Evolutionary conservation across 192 early-diverging fungal genomes (phyloP).

Genomic region (Neocallimastix lanati): DNA sequence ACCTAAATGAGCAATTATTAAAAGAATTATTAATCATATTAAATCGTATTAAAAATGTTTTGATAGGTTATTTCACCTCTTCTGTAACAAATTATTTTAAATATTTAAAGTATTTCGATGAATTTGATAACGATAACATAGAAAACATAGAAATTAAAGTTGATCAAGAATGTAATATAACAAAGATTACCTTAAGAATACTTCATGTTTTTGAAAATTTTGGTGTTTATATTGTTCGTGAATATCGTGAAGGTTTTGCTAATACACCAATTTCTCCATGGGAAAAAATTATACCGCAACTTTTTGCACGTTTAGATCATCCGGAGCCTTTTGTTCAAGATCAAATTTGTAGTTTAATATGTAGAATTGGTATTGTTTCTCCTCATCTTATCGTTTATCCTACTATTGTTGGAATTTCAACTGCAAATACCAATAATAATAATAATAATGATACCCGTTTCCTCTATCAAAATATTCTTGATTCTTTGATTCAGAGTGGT

Average conservation of each 20-base stretch:
- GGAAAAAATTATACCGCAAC: conserved; percentile 52
- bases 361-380: conserved; percentile 29
- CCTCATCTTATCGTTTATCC: conserved; percentile 54
- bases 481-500: conserved; percentile 6
- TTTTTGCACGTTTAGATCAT: conserved; percentile 53
- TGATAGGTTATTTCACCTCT: neutral
- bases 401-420: conserved; percentile 21
- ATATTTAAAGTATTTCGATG: neutral
- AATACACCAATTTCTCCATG: conserved; percentile 23
- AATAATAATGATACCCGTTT: neutral
- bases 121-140: conserved; percentile 4
- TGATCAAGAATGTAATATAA: conserved; percentile 17
- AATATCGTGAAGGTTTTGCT: conserved; percentile 18
- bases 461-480: neutral
- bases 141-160: conserved; percentile 4
- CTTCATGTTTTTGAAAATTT: conserved; percentile 43
- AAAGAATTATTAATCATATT: conserved; percentile 1
- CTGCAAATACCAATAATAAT: conserved; percentile 9
- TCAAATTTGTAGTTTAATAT: conserved; percentile 27
- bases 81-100: conserved; percentile 5
- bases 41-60: neutral
- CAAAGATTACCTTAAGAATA: conserved; percentile 37
- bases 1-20: conserved; percentile 1
- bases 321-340: conserved; percentile 31
- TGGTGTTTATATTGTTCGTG: conserved; percentile 22